These are phyloP conservation scores for Komagataella mondaviorum DNA, from an alignment of 805 yeast genomes.

Conservation along the genomic window DNA sequence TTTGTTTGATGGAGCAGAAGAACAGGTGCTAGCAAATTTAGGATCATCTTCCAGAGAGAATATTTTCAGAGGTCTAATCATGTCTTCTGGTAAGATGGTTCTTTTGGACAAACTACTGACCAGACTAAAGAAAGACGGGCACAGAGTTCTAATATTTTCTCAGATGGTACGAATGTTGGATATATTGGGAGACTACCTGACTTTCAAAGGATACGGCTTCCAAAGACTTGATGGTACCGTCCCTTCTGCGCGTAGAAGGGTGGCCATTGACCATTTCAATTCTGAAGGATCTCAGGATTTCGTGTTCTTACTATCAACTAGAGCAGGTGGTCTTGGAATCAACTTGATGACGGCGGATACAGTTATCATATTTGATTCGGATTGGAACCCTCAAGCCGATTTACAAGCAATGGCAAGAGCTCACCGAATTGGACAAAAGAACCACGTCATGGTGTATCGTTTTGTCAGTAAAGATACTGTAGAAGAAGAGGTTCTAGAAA, in stretches of 20 bases:
- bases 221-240: conserved; percentile 96
- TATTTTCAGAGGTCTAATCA: conserved; percentile 77
- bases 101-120: conserved; percentile 79
- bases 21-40: conserved; percentile 56
- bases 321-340: conserved; percentile 99
- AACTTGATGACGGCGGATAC: conserved; percentile 99
- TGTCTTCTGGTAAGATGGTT: conserved; percentile 99
- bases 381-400: conserved; percentile 99
- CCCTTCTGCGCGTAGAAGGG: conserved; percentile 85
- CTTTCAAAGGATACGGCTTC: conserved; percentile 75
- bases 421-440: conserved; percentile 98
- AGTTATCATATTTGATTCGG: conserved; percentile 93
- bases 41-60: conserved; percentile 57
- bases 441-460: conserved; percentile 93
- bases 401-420: conserved; percentile 99
- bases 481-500: conserved; percentile 92
- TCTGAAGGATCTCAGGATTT: conserved; percentile 89
- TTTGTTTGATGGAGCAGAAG: conserved; percentile 86
- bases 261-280: conserved; percentile 93
- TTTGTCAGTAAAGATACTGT: conserved; percentile 97
- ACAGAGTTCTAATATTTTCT: conserved; percentile 85
- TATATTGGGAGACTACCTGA: conserved; percentile 84
- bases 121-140: conserved; percentile 84
- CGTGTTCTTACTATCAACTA: conserved; percentile 77
- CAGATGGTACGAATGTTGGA: conserved; percentile 98